Base-by-base conservation (phyloP, 1,284 basidiomycete species). In the Puccinia horiana region DNA sequence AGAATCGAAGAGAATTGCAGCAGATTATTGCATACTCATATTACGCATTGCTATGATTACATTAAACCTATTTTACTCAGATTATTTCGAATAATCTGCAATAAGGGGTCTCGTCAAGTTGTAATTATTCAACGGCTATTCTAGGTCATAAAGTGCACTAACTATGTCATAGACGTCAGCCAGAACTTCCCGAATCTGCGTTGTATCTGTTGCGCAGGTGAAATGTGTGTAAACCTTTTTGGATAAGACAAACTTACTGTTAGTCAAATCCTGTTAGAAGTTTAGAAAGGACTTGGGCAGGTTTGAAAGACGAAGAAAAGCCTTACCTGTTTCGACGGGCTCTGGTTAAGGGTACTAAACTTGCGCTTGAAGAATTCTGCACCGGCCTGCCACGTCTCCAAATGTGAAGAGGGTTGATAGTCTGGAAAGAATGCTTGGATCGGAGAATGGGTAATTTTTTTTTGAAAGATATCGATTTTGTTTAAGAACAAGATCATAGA, bases 31-130 rank as follows among this genome's bases (percentile, higher is more conserved):
- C n/a, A n/a, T n/a, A n/a, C n/a, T n/a, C n/a, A n/a, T n/a, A n/a
- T n/a, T n/a, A n/a, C n/a, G n/a, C n/a, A n/a, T n/a, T n/a, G n/a
- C n/a, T n/a, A n/a, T n/a, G n/a, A 23, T 35, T 72, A 95, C 87
- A 95, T 89, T 82, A 95, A 89, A 83, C 94, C 94, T 85, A 93
- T 94, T 87, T 94, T 93, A 81, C 93, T 91, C 83, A 95, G 88
- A 86, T 94, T 93, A 65, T 94, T 89, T 86, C 94, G 93, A 83
- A 94, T 88, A 49, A 93, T 90, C 85, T 93, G 93, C 49, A 85
- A 93, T 14, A 54, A 1, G 16, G 44, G 9, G 61, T 49, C 83
- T 70, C 54, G 69, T 56, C 67, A 80, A 70, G 81, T 72, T 44
- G 58, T 69, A n/a, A n/a, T n/a, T n/a, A n/a, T n/a, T n/a, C n/a